Base-by-base conservation (phyloP, 1,284 basidiomycete genomes). In the Quambalaria eucalypti region DNA sequence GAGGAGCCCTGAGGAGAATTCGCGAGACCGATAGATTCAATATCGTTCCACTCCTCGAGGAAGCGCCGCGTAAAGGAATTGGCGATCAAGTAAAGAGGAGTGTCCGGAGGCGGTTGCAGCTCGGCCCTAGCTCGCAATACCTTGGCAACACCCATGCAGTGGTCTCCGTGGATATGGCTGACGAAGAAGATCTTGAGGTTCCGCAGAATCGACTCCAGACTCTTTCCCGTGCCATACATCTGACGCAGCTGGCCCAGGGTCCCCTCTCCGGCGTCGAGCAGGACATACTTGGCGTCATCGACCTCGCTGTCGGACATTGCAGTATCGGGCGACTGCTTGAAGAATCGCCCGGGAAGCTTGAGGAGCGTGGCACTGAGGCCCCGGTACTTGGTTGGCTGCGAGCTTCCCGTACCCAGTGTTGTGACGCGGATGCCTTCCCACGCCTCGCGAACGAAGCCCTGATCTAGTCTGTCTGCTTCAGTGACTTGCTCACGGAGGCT, bases 181-280 rank as follows among this genome's bases (percentile, higher is more conserved):
- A 95, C 80, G 75, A 86, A 96, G 28, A 97, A 81, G 69, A 88
- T 83, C 61, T 82, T 85, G 29, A 93, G 76, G 49, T 86, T 79
- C n/a, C 83, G 79, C 54, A 93, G 51, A 3, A 68, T 62, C 12
- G 59, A 52, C 16, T 71, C 64, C 3, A 71, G 60, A 28, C 63
- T 1, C 46, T 30, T 49, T 49, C 26, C 56, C 10, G 42, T 39
- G 0, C 90, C 90, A 65, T 85, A 93, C 48, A 85, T 82, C 9
- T 93, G 82, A 3, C 81, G 80, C 7, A 97, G 80, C 71, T 97
- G 90, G 1, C 90, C 91, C 79, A 86, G 87, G 0, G 92, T 92
- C 0, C 89, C 88, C 76, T 97, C 92, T 0, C 92, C 92, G 1
- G 82, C 82, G 66, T 97, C 93, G 2, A 97, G 81, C n/a, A 97